Base-by-base conservation (phyloP, 164 flowering plant species). In the Paratinospora sagittata region DNA sequence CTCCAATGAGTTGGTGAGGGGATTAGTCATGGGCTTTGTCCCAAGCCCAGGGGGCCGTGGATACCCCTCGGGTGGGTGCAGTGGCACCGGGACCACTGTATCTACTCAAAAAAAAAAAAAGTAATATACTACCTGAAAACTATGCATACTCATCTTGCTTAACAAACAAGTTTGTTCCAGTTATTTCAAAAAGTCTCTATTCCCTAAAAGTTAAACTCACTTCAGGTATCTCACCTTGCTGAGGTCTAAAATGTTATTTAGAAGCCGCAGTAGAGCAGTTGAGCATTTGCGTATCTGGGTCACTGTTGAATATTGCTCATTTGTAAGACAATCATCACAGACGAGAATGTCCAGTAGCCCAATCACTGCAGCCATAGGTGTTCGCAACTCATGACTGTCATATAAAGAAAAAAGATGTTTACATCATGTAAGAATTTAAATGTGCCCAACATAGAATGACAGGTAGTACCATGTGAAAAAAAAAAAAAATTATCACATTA, bases 281-380 rank as follows among this genome's bases (percentile, higher is more conserved):
- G 99, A 92, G 79, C 99, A 88, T 83, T 88, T 95, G 63, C 97
- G 92, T 49, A 95, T 95, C 78, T 90, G 97, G 4, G 90, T 87
- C 24, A 92, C 85, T 19, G 89, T 90, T 62, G 89, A 82, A 77
- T 84, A 87, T 76, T 95, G 99, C 74, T 95, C 99, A 75, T 85
- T 88, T 70, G 90, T 84, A 67, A 95, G 90, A 68, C 84, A 85
- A 58, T 90, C 89, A 75, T 95, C 99, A 74, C 86, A 78, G 33
- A 91, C 86, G 47, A 95, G 97, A 76, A 95, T 95, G 80, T 95
- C 98, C 78, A 95, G 83, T 84, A 95, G 75, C 45, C 99, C 99
- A 73, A 95, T 90, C 61, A 95, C 97, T 66, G 97, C 99, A 80
- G 99, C 97, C 99, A 95, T 95, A 65, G 99, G 99, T 65, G 99